Conservation (phyloP, 2,329 filamentous ascomycete species). For the Beauveria rudraprayagi region DNA sequence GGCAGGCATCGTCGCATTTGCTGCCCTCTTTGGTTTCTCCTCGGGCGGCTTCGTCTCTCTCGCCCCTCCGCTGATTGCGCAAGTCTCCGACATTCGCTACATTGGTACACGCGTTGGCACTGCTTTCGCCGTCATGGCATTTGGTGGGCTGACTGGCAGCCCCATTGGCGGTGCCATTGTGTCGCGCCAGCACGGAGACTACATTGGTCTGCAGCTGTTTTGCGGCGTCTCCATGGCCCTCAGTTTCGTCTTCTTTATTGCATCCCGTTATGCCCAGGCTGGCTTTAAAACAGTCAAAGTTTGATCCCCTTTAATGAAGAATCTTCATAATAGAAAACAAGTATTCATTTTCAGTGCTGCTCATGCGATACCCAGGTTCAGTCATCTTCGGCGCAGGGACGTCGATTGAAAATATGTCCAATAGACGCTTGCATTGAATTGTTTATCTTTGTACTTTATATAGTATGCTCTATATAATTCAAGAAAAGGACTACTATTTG, state of each 20-base stretch:
- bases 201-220: slow-evolving; percentile 56
- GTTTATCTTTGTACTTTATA: not conserved
- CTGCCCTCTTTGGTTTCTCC: slow-evolving; percentile 60
- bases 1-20: slow-evolving; percentile 54
- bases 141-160: slow-evolving; percentile 58
- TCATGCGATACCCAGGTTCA: not conserved
- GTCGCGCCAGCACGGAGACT: slow-evolving; percentile 40
- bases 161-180: slow-evolving; percentile 61
- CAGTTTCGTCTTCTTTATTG: slow-evolving; percentile 21
- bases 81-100: slow-evolving; percentile 61
- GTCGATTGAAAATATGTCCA: not conserved
- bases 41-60: slow-evolving; percentile 60
- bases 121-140: slow-evolving; percentile 51
- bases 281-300: slow-evolving; percentile 19
- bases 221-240: slow-evolving; percentile 43
- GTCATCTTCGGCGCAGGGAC: not conserved
- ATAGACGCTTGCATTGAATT: not conserved
- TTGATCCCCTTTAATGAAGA: not conserved
- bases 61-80: slow-evolving; percentile 55
- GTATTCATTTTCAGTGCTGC: not conserved
- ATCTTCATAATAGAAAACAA: not conserved
- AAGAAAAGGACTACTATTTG: not conserved
- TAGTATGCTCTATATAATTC: not conserved
- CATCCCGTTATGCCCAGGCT: slow-evolving; percentile 26
- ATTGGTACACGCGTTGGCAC: slow-evolving; percentile 62